Conservation (phyloP, 2,329 filamentous ascomycete genomes). For the Pezicula carpinea region DNA sequence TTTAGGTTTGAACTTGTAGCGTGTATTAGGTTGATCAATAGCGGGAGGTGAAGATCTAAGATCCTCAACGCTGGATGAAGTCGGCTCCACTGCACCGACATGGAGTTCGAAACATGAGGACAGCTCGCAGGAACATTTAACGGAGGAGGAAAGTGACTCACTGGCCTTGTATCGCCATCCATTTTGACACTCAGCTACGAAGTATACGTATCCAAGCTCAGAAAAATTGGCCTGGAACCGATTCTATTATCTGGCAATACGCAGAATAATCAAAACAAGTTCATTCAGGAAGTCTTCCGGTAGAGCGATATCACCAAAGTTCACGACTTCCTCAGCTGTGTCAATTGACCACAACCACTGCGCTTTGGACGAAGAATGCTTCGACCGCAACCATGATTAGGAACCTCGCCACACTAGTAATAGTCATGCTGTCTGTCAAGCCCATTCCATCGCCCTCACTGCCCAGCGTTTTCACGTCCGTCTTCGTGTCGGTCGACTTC, state of each 20-base stretch:
- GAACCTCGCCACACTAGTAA: conserved; percentile 28
- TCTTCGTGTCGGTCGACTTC: conserved; percentile 17
- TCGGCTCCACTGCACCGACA: conserved; percentile 1
- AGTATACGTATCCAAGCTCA: conserved; percentile 8
- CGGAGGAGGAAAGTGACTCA: conserved; percentile 4
- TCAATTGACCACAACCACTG: conserved; percentile 19
- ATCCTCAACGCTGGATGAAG: too few species aligned
- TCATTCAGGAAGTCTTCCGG: conserved; percentile 10
- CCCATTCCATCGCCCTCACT: conserved; percentile 29
- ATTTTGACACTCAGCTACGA: conserved; percentile 2
- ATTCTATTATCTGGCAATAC: conserved; percentile 10
- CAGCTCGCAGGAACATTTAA: conserved; percentile 1
- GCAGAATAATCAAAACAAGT: conserved; percentile 13
- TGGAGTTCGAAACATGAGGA: conserved; percentile 3
- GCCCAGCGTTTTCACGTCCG: conserved; percentile 25
- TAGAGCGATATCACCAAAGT: conserved; percentile 9
- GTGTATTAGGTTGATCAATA: too few species aligned
- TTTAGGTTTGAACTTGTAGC: too few species aligned
- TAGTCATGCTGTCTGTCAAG: conserved; percentile 26
- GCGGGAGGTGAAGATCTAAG: too few species aligned
- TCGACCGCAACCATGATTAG: conserved; percentile 30
- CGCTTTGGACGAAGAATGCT: conserved; percentile 16
- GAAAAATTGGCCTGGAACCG: conserved; percentile 9
- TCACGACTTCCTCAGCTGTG: conserved; percentile 9
- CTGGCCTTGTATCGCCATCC: conserved; percentile 4